Base-by-base conservation (phyloP, 2,329 filamentous ascomycete genomes). In the Phialophora tarda region DNA sequence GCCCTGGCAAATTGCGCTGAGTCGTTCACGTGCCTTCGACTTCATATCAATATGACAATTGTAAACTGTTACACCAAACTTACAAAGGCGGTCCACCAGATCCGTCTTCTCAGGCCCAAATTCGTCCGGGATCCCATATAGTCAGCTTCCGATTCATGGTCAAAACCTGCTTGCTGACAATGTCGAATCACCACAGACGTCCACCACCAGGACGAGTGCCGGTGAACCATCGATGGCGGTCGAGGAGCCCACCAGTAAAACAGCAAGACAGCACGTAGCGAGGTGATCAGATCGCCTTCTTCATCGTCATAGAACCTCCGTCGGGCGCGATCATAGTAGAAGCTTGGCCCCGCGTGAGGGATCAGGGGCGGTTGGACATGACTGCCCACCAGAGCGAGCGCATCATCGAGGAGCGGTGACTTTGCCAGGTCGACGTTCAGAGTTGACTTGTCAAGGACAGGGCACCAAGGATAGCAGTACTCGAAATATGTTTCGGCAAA, bases 201-300 rank as follows among this genome's bases (percentile, higher is more conserved):
- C 80, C 80, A 82, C 80, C 80, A 82, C 80, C 79, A 82, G 17
- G 78, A 79, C 1, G 79, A 76, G 65, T 82, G 76, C 1, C 77
- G 73, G 58, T 79, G 77, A 1, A 79, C 77, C 1, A 75, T 75
- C 1, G 77, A 75, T 0, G 80, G 79, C 23, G 62, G 30, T 0
- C 76, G 72, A 7, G 80, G 78, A 3, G 78, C 76, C 80, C 80
- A 82, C 80, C 80, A 82, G 72, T 82, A 82, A 34, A 82, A 80
- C 3, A 82, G 62, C 0, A 75, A 72, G 0, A 82, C 68, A 0
- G 79, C 77, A 62, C 77, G 78, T 0, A 82, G 60, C 0, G 74
- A 75, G 0, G 73, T 76, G 21, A 82, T 67, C 0, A 75, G 73
- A 58, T 82, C 77, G 0, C 75, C 65, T 51, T 82, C 80, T 30